phyloP scores from a whole-genome alignment of 1,284 basidiomycete species.

The Cystobasidiaceae sp. region DNA sequence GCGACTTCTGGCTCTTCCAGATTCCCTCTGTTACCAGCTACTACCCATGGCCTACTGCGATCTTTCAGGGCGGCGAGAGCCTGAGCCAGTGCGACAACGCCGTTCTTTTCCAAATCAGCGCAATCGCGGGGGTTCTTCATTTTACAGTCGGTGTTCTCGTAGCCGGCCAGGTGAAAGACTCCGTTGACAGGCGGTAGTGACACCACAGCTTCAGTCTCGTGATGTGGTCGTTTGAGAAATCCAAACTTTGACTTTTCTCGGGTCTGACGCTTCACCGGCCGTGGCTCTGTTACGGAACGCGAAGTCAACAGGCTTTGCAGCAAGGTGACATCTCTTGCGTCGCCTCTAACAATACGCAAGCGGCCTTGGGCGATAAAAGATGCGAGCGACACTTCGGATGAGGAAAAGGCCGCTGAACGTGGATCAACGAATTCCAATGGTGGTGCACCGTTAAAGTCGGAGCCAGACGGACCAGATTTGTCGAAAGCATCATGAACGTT shows the following conservation, averaged over 20 bases:
- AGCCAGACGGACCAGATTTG: constrained; percentile 1
- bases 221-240: constrained; percentile 33
- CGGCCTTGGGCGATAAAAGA: constrained; percentile 35
- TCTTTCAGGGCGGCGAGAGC: constrained; percentile 20
- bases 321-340: constrained; percentile 33
- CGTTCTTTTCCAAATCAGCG: constrained; percentile 34
- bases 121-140: constrained; percentile 37
- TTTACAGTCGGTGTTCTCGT: constrained; percentile 33
- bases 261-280: no score
- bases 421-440: constrained; percentile 40
- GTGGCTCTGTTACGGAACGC: no score
- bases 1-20: constrained; percentile 6
- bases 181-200: constrained; percentile 39
- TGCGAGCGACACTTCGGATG: constrained; percentile 36
- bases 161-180: constrained; percentile 39
- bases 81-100: constrained; percentile 32
- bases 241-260: constrained; percentile 30
- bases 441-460: constrained; percentile 6
- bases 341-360: constrained; percentile 36
- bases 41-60: constrained; percentile 37
- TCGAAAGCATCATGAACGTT: background rate
- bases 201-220: constrained; percentile 18
- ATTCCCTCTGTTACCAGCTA: constrained; percentile 35
- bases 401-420: constrained; percentile 38
- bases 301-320: constrained; percentile 22